phyloP scores from a whole-genome alignment of 2,329 filamentous ascomycete species.

The Aureobasidium uvarum region DNA sequence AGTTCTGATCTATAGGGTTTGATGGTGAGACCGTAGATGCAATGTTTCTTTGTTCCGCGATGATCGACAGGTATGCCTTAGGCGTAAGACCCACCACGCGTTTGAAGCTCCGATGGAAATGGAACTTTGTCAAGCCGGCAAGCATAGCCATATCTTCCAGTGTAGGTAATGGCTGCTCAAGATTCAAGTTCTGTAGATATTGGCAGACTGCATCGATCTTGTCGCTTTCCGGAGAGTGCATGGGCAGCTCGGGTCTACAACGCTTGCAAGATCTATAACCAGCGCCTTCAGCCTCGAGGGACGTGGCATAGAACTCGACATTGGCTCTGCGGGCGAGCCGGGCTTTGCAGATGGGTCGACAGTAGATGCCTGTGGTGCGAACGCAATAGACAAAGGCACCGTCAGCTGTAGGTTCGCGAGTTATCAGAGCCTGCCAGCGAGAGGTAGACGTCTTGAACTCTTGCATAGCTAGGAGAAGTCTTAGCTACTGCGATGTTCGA shows the following conservation, averaged over 20 bases:
- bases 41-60: background rate
- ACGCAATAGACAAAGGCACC: slow-evolving; percentile 48
- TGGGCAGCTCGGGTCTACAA: slow-evolving; percentile 47
- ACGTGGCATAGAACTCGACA: slow-evolving; percentile 54
- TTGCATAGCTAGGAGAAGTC: background rate
- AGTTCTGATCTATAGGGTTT: background rate
- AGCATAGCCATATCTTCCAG: background rate
- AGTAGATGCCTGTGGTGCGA: slow-evolving; percentile 58
- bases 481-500: too few relatives aligned
- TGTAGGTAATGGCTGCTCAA: background rate
- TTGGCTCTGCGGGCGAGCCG: slow-evolving; percentile 58
- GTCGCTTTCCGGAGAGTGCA: background rate
- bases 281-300: slow-evolving; percentile 48
- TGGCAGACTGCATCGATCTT: background rate
- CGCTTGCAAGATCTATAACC: slow-evolving; percentile 59
- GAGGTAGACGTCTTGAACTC: background rate
- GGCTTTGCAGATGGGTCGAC: slow-evolving; percentile 59
- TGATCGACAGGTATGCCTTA: background rate
- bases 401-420: background rate
- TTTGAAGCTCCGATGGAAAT: background rate
- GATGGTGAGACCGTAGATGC: background rate
- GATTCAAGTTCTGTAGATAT: background rate
- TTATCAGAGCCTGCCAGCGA: background rate
- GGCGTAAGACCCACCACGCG: background rate
- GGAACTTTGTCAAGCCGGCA: background rate